Evolutionary conservation across 805 yeast genomes (phyloP).

Genomic region (Myxozyma nipponensis): DNA sequence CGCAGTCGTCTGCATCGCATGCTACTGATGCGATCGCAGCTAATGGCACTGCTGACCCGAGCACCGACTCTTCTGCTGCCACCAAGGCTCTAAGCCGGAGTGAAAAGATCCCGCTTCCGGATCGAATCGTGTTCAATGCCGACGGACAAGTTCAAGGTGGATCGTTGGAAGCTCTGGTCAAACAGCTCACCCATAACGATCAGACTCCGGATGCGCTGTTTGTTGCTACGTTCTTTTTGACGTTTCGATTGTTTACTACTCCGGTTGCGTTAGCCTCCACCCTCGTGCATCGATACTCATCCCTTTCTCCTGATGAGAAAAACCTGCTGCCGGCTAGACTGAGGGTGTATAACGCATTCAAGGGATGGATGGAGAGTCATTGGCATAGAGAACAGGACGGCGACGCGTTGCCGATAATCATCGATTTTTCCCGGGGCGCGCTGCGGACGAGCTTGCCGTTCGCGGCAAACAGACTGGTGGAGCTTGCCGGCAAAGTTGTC

Average conservation of each 20-base stretch:
- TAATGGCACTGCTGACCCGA: neutral
- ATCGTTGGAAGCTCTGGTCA: slow-evolving; percentile 68
- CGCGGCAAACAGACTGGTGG: slow-evolving; percentile 18
- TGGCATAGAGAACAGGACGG: slow-evolving; percentile 46
- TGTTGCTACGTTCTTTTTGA: slow-evolving; percentile 64
- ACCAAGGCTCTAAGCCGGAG: neutral
- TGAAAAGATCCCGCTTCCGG: slow-evolving; percentile 12
- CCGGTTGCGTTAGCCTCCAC: slow-evolving; percentile 58
- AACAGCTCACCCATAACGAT: slow-evolving; percentile 75
- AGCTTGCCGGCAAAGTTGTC: slow-evolving; percentile 12
- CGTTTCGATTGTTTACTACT: slow-evolving; percentile 71
- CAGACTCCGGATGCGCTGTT: slow-evolving; percentile 52
- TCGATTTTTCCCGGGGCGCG: slow-evolving; percentile 23
- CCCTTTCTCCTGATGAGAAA: slow-evolving; percentile 23
- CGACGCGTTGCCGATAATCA: slow-evolving; percentile 25
- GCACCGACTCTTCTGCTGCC: too few relatives aligned
- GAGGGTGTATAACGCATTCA: slow-evolving; percentile 60
- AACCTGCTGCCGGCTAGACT: slow-evolving; percentile 18
- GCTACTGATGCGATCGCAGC: neutral
- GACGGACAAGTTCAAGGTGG: slow-evolving; percentile 81
- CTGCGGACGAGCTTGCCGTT: slow-evolving; percentile 9
- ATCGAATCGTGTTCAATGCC: slow-evolving; percentile 48
- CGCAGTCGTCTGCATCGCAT: neutral
- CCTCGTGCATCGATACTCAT: slow-evolving; percentile 59
- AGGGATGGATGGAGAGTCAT: slow-evolving; percentile 84